A percentile compares a stretch with the other conserved stretches of the same genome.
phyloP scores from a whole-genome alignment of 2,329 filamentous ascomycete genomes.

The Talaromyces sp. region DNA sequence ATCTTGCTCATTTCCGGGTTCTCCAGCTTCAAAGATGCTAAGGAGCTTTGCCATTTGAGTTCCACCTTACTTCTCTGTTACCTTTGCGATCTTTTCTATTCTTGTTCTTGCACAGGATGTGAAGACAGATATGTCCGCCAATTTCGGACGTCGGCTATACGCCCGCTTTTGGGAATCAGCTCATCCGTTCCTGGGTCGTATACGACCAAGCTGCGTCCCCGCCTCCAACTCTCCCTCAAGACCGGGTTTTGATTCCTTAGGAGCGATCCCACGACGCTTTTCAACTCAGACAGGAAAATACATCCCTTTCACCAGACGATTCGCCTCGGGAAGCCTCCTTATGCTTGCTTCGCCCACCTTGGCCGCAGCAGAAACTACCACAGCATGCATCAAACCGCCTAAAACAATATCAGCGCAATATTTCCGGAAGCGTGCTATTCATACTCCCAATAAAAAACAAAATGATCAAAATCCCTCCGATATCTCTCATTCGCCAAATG shows the following conservation, averaged over 20 bases:
- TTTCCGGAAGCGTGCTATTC: conserved; percentile 35
- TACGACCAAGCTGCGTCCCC: conserved; percentile 30
- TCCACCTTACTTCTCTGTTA: not conserved
- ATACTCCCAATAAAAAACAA: conserved; percentile 30
- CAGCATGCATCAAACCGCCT: conserved; percentile 34
- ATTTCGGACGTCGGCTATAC: conserved; percentile 51
- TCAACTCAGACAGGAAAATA: conserved; percentile 28
- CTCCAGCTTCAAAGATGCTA: not conserved
- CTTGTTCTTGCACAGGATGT: conserved; percentile 43
- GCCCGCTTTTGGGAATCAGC: conserved; percentile 47
- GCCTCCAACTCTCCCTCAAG: conserved; percentile 18
- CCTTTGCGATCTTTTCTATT: not conserved
- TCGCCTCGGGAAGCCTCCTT: conserved; percentile 59
- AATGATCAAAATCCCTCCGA: conserved; percentile 18
- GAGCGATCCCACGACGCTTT: conserved; percentile 17
- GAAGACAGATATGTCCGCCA: conserved; percentile 49
- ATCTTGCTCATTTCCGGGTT: conserved; percentile 12
- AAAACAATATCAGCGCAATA: conserved; percentile 35
- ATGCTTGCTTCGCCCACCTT: conserved; percentile 47
- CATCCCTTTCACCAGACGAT: conserved; percentile 53
- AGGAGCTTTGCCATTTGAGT: not conserved
- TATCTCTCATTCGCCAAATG: conserved; percentile 16
- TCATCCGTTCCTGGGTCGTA: conserved; percentile 35
- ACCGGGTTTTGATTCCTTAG: conserved; percentile 17
- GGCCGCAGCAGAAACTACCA: conserved; percentile 35